A percentile compares a stretch with the other conserved stretches of the same genome.
These are phyloP conservation scores for Ogataea polymorpha DNA, from an alignment of 805 yeast genomes.

Conservation along the genomic window DNA sequence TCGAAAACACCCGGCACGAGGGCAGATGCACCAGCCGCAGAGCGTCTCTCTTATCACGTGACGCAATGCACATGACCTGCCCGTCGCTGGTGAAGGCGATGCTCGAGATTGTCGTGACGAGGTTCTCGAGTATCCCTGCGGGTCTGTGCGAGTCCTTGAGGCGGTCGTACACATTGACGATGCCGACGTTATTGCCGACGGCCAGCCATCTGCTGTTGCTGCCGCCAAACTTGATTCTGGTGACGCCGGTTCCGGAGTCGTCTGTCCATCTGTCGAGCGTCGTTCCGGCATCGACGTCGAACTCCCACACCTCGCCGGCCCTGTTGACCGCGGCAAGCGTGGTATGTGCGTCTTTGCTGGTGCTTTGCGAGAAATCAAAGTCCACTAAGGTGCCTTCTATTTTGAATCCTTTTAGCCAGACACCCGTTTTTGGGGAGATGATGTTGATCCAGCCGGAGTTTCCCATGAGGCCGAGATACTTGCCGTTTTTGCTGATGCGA, in stretches of 20 bases:
- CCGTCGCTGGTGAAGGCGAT: slow-evolving; percentile 82
- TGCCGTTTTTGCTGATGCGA: slow-evolving; percentile 70
- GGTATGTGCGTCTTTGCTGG: slow-evolving; percentile 33
- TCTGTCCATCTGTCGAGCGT: slow-evolving; percentile 77
- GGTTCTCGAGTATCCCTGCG: slow-evolving; percentile 64
- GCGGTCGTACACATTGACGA: slow-evolving; percentile 82
- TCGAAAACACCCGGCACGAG: slow-evolving; percentile 76
- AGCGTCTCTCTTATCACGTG: slow-evolving; percentile 82
- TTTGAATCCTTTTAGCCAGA: slow-evolving; percentile 83
- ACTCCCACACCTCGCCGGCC: slow-evolving; percentile 90
- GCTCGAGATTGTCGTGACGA: slow-evolving; percentile 76
- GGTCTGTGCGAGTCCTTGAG: slow-evolving; percentile 39
- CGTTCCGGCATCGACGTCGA: slow-evolving; percentile 48
- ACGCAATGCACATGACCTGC: slow-evolving; percentile 81
- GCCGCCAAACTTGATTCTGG: slow-evolving; percentile 73
- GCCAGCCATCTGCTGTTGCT: slow-evolving; percentile 76
- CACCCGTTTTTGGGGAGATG: slow-evolving; percentile 73
- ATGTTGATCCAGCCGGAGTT: slow-evolving; percentile 89
- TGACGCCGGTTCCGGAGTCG: slow-evolving; percentile 79
- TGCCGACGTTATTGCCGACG: slow-evolving; percentile 83
- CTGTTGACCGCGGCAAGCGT: slow-evolving; percentile 61
- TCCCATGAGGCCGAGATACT: slow-evolving; percentile 72
- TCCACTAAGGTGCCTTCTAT: slow-evolving; percentile 85
- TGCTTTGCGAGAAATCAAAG: slow-evolving; percentile 54
- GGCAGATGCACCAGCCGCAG: slow-evolving; percentile 85